Conservation (phyloP, 2,329 filamentous ascomycete genomes). For the Pseudogymnoascus sp. region DNA sequence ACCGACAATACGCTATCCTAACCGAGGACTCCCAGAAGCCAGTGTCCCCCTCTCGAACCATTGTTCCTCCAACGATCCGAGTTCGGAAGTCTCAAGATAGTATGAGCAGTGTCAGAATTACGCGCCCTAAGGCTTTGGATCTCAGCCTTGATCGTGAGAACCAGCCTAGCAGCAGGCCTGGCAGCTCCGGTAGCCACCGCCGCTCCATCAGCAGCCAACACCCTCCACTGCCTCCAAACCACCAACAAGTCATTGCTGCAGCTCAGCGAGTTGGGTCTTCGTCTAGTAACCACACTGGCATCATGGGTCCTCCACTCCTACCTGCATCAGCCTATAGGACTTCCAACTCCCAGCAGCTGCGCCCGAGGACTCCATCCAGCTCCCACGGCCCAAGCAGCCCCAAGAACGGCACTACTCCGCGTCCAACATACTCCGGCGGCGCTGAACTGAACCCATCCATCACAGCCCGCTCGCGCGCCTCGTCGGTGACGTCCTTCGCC, state of each 20-base stretch:
- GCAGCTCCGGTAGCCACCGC: conserved; percentile 64
- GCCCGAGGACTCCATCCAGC: conserved; percentile 28
- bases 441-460: conserved; percentile 22
- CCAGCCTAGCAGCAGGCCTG: conserved; percentile 48
- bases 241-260: conserved; percentile 77
- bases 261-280: conserved; percentile 50
- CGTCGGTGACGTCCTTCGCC: conserved; percentile 89
- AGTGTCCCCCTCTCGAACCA: conserved; percentile 26
- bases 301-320: conserved; percentile 78
- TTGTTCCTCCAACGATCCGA: conserved; percentile 34
- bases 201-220: conserved; percentile 40
- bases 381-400: conserved; percentile 56
- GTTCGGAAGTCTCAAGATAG: conserved; percentile 46
- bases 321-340: conserved; percentile 61
- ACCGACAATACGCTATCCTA: conserved; percentile 23
- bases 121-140: conserved; percentile 32
- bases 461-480: conserved; percentile 50
- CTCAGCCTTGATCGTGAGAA: conserved; percentile 34
- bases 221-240: conserved; percentile 75
- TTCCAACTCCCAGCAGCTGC: conserved; percentile 1
- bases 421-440: conserved; percentile 52
- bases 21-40: conserved; percentile 20
- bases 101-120: conserved; percentile 37
- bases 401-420: conserved; percentile 41
- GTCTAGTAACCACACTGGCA: conserved; percentile 28